Evolutionary conservation across 345 rosid species (phyloP), one percentile per base, ranked within the genome.

Genomic region (Eucalyptus polybractea): DNA sequence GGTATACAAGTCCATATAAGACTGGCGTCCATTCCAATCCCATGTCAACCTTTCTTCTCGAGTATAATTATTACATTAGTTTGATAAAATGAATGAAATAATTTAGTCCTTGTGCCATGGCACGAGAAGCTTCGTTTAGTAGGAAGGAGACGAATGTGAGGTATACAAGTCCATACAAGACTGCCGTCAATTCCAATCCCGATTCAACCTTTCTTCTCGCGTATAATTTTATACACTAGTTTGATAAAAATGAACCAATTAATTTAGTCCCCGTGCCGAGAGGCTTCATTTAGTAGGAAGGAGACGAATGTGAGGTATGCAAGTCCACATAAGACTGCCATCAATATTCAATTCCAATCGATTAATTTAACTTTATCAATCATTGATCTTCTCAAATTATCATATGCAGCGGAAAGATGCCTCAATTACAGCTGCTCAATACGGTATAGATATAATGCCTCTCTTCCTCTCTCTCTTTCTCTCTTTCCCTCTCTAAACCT

Each of bases 401-500:
- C 80, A 16, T 37, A 31, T 31, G 42, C 80, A 67, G 17, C 2
- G 21, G 40, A 65, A 4, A 65, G 76, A n/a, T 65, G 76, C 76
- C 33, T 65, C 76, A 7, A 4, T 17, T n/a, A 7, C 76, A n/a
- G 40, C 76, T 11, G 13, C 4, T 60, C 67, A 11, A 58, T 58
- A 24, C 13, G 22, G 22, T 51, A 51, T 7, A 51, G 22, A 51
- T 51, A 17, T 16, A 16, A 51, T 16, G 21, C 0, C 54, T 50
- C 53, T 50, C 53, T 50, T 1, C 3, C 7, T 50, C 53, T 17
- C 22, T 51, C 4, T 51, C 54, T 16, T 0, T 16, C 8, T 51
- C 54, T 16, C 22, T 51, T 0, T 51, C 54, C 4, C 54, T 0
- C 54, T 51, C 8, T 51, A 0, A 0, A 51, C 54, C 21, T 16